phyloP scores from a whole-genome alignment of 257 asterid species.

The Mitragyna speciosa region DNA sequence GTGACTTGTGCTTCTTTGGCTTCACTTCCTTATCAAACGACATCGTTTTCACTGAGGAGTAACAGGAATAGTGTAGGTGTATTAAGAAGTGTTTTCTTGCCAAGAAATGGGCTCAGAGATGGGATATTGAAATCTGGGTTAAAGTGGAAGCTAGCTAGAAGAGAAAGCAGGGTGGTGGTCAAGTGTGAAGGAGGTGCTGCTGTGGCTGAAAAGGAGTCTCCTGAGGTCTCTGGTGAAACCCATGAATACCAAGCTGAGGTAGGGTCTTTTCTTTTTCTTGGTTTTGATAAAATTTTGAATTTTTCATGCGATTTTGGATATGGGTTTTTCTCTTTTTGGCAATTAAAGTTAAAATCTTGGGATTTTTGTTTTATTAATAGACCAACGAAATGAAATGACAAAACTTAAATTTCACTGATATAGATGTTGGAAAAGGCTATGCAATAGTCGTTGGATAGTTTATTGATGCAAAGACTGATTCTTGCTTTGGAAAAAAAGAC shows the following conservation, averaged over 20 bases:
- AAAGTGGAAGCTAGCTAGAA: conserved; percentile 63
- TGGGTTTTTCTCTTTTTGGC: too few relatives aligned
- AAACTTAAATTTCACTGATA: too few relatives aligned
- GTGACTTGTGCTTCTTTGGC: conserved; percentile 58
- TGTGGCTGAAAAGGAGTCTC: conserved; percentile 88
- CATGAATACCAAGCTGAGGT: conserved; percentile 98
- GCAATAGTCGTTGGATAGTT: not conserved
- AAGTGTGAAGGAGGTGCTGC: conserved; percentile 70
- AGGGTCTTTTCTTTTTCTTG: conserved; percentile 11
- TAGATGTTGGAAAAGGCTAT: too few relatives aligned
- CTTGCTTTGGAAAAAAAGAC: not conserved
- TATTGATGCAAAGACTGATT: not conserved
- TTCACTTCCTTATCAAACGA: conserved; percentile 38
- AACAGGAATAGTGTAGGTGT: conserved; percentile 35
- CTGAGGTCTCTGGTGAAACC: conserved; percentile 68
- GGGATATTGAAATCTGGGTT: conserved; percentile 52
- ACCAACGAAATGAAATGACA: too few relatives aligned
- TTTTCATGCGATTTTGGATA: not conserved
- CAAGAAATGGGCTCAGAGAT: conserved; percentile 52
- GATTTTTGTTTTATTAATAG: too few relatives aligned
- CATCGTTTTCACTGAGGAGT: conserved; percentile 45
- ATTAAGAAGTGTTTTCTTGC: conserved; percentile 50
- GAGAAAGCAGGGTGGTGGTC: conserved; percentile 57
- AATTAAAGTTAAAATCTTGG: too few relatives aligned
- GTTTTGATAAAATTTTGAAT: not conserved